Evolutionary conservation across 106 monocot genomes (phyloP).

Genomic region (Amphibolis antarctica): DNA sequence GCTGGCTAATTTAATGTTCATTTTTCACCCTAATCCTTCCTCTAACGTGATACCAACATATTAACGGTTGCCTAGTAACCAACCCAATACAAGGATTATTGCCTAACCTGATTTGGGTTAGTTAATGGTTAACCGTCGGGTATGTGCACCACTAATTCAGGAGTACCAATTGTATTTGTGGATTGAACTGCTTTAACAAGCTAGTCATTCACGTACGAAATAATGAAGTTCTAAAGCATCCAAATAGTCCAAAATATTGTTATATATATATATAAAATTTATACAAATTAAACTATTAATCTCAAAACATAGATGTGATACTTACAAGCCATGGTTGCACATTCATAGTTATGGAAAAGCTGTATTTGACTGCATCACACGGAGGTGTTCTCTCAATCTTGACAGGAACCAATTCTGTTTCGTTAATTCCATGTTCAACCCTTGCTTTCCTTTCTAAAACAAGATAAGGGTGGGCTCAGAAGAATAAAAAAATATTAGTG

Average conservation of each 20-base stretch:
- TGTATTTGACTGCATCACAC: slow-evolving; percentile 2
- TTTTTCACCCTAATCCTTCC: too few species aligned
- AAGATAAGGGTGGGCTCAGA: not conserved
- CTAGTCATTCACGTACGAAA: too few species aligned
- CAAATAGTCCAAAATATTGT: not conserved
- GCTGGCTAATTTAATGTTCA: too few species aligned
- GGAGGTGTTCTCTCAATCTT: not conserved
- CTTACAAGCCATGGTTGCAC: slow-evolving; percentile 11
- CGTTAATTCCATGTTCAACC: not conserved
- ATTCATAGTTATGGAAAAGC: slow-evolving; percentile 4
- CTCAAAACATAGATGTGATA: not conserved
- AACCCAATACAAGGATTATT: too few species aligned
- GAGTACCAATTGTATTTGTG: too few species aligned
- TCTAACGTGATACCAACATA: too few species aligned
- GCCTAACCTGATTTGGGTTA: too few species aligned
- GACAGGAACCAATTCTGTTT: not conserved
- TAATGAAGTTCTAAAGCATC: too few species aligned
- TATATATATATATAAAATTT: not conserved
- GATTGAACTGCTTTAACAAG: too few species aligned
- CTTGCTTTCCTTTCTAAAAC: not conserved
- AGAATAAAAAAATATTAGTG: not conserved
- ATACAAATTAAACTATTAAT: not conserved
- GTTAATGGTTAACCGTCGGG: too few species aligned
- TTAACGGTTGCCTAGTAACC: too few species aligned
- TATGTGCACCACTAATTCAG: too few species aligned